Evolutionary conservation across 2,329 filamentous ascomycete species (phyloP).

Genomic region (Colletotrichum truncatum): DNA sequence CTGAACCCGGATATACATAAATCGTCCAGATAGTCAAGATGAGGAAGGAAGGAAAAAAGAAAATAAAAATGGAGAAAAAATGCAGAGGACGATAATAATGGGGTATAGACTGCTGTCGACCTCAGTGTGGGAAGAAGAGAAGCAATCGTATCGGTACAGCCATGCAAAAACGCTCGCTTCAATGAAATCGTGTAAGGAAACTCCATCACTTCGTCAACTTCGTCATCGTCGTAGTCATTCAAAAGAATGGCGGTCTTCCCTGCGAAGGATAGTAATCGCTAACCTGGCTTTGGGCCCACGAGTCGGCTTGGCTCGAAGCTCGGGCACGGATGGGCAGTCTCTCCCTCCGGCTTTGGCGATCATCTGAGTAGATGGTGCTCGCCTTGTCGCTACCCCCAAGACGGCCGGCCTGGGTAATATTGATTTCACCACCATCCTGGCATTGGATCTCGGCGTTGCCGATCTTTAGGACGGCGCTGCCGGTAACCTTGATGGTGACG

Average conservation of each 20-base stretch:
- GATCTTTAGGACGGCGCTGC: slow-evolving; percentile 64
- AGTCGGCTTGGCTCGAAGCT: slow-evolving; percentile 60
- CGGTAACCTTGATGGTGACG: slow-evolving; percentile 69
- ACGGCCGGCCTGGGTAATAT: slow-evolving; percentile 53
- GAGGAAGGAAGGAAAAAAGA: slow-evolving; percentile 13
- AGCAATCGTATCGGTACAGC: slow-evolving; percentile 30
- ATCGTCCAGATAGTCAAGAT: slow-evolving; percentile 32
- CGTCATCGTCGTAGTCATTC: slow-evolving; percentile 26
- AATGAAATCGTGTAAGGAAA: slow-evolving; percentile 29
- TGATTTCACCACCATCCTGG: slow-evolving; percentile 67
- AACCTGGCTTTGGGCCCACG: slow-evolving; percentile 43
- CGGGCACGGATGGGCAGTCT: slow-evolving; percentile 55
- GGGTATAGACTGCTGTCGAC: slow-evolving; percentile 47
- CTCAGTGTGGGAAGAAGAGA: slow-evolving; percentile 37
- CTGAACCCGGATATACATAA: slow-evolving; percentile 17
- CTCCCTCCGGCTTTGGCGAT: slow-evolving; percentile 54
- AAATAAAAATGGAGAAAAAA: neutral
- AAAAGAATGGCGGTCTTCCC: slow-evolving; percentile 24
- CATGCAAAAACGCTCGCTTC: slow-evolving; percentile 27
- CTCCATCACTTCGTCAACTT: slow-evolving; percentile 27
- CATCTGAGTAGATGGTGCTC: slow-evolving; percentile 60
- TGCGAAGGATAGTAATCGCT: slow-evolving; percentile 32
- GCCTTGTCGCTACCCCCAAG: slow-evolving; percentile 60
- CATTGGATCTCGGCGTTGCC: slow-evolving; percentile 68
- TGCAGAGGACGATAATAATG: too few species aligned